Evolutionary conservation across 2,329 filamentous ascomycete species (phyloP).

Genomic region (Shiraia sp.): DNA sequence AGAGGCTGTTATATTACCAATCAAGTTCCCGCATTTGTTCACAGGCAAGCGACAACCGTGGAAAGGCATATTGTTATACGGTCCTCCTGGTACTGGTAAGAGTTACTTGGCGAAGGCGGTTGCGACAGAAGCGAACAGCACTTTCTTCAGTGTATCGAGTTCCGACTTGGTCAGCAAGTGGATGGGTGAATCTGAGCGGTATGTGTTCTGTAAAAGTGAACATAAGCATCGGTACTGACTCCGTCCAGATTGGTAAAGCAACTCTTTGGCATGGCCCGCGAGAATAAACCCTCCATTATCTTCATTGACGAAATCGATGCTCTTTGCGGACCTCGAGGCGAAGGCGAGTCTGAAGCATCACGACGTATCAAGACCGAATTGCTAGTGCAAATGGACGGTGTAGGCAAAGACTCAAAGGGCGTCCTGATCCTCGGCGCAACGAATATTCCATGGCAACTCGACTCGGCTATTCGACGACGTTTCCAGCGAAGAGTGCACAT

Average conservation of each 20-base stretch:
- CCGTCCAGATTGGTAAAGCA: slow-evolving; percentile 82
- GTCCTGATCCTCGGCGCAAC: slow-evolving; percentile 95
- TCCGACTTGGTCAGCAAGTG: slow-evolving; percentile 98
- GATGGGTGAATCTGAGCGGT: slow-evolving; percentile 99
- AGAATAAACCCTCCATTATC: slow-evolving; percentile 97
- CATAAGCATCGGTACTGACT: background rate
- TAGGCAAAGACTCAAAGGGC: slow-evolving; percentile 91
- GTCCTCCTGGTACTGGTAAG: slow-evolving; percentile 95
- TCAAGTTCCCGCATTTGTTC: slow-evolving; percentile 97
- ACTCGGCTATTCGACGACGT: slow-evolving; percentile 90
- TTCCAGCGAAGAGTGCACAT: slow-evolving; percentile 98
- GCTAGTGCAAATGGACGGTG: slow-evolving; percentile 98
- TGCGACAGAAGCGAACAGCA: slow-evolving; percentile 97
- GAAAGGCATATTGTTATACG: slow-evolving; percentile 97
- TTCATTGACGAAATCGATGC: slow-evolving; percentile 99
- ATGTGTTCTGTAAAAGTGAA: slow-evolving; percentile 24
- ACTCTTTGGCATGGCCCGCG: slow-evolving; percentile 95
- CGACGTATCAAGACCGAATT: slow-evolving; percentile 98
- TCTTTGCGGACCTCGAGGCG: slow-evolving; percentile 85
- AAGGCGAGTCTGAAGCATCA: slow-evolving; percentile 97
- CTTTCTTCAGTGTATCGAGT: slow-evolving; percentile 97
- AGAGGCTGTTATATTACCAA: slow-evolving; percentile 95
- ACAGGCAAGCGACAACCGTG: slow-evolving; percentile 95
- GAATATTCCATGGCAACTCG: slow-evolving; percentile 98
- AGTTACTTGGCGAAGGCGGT: slow-evolving; percentile 97